Evolutionary conservation across 2,329 filamentous ascomycete species (phyloP), one percentile per base, ranked within the genome.

Genomic region (Meredithiella fracta): DNA sequence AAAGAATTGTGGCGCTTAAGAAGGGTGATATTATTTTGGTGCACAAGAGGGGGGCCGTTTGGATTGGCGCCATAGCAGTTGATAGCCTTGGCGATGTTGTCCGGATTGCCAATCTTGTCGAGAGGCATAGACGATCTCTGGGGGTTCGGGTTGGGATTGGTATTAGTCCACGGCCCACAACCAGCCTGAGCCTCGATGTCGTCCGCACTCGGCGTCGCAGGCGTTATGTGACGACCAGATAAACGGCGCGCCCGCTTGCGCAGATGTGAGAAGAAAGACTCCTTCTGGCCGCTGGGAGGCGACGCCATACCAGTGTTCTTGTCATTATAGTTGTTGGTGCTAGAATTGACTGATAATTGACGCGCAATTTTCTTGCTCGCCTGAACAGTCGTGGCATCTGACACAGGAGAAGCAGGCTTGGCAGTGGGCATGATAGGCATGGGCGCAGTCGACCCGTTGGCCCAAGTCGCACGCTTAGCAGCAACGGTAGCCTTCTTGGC

Each of bases 351-450:
- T 1, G 92, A 97, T 44, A 98, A 72, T 69, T 98, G 92, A 54
- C 92, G 81, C 57, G 91, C 90, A 70, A 97, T 88, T 74, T 98
- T 98, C 77, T 92, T 94, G 60, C 74, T 74, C 54, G 86, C 90
- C 68, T 95, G 89, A 26, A 90, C 92, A 56, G 83, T 95, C 49
- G 95, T 88, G 53, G 88, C 79, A 68, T 96, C 90, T 4, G 90
- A 92, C n/a, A 97, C 69, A n/a, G 92, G 92, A 38, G 92, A 97
- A 53, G 97, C 90, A 11, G 92, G 91, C 61, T 85, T 81, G 63
- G 97, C 95, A 1, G 90, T 95, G 11, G 92, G 92, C 51, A 98
- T 73, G 60, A 98, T 98, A 7, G 88, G 88, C 79, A 98, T 98
- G 3, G 92, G 92, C 51, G 89, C 88, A 60, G 82, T 81, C 17